Conservation (phyloP, 2,329 filamentous ascomycete genomes). For the Furcasterigmium furcatum region DNA sequence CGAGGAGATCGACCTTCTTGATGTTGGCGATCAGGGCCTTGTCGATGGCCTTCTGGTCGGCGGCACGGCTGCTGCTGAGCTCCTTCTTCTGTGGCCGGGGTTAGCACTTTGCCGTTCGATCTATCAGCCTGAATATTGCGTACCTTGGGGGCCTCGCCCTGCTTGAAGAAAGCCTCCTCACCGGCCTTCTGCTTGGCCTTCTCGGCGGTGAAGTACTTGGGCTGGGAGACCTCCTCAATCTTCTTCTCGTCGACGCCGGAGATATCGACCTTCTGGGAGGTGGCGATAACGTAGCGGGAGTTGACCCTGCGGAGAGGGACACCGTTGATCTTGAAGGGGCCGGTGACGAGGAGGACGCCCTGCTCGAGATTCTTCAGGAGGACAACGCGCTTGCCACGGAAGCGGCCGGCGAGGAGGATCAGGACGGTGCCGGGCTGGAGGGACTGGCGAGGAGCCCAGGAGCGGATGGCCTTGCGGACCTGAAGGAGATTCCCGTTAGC, state of each 20-base stretch:
- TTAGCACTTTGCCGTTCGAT: slow-evolving; percentile 15
- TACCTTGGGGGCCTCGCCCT: slow-evolving; percentile 97
- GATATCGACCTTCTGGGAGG: slow-evolving; percentile 81
- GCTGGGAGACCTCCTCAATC: slow-evolving; percentile 72
- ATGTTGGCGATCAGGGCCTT: slow-evolving; percentile 92
- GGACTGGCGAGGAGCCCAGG: slow-evolving; percentile 81
- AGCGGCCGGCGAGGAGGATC: slow-evolving; percentile 98
- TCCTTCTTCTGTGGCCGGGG: slow-evolving; percentile 79
- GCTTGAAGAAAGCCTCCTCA: slow-evolving; percentile 99
- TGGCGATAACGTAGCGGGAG: slow-evolving; percentile 90
- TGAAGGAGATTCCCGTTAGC: slow-evolving; percentile 35
- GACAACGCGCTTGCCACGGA: slow-evolving; percentile 99
- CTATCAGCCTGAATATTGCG: slow-evolving; percentile 23
- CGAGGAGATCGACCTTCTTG: slow-evolving; percentile 96
- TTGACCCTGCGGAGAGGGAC: slow-evolving; percentile 95
- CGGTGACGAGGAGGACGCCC: slow-evolving; percentile 97
- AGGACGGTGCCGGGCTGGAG: slow-evolving; percentile 94
- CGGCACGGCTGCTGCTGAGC: slow-evolving; percentile 84
- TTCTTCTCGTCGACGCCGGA: slow-evolving; percentile 85
- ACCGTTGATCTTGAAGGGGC: slow-evolving; percentile 99
- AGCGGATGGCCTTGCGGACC: slow-evolving; percentile 91
- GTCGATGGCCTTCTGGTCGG: slow-evolving; percentile 98
- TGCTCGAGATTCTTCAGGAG: slow-evolving; percentile 97
- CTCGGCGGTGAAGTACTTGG: slow-evolving; percentile 95
- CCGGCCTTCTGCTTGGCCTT: slow-evolving; percentile 92